These are phyloP conservation scores for Dictyostelium firmibasis DNA, from an alignment of 78 protist species.

Conservation along the genomic window DNA sequence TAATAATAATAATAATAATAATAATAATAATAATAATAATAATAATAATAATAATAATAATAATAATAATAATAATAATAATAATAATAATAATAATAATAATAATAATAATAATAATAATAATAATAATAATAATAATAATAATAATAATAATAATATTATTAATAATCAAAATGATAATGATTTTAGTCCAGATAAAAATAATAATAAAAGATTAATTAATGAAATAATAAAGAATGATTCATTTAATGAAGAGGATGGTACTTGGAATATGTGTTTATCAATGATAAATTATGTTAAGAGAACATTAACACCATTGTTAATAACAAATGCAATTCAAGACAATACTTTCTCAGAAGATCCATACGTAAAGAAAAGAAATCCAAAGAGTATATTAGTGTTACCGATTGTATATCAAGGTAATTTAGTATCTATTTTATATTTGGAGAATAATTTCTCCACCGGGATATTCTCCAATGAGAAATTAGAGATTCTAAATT, in stretches of 20 bases:
- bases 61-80: background rate
- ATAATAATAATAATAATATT: no score
- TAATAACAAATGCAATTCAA: constrained; percentile 41
- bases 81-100: background rate
- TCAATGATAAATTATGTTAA: constrained; percentile 49
- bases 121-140: background rate
- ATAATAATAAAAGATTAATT: background rate
- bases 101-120: background rate
- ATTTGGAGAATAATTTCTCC: constrained; percentile 39
- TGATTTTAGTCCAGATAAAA: background rate
- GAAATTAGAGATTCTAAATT: constrained; percentile 22
- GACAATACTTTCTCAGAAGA: constrained; percentile 43
- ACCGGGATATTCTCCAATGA: constrained; percentile 30
- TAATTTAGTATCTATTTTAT: constrained; percentile 46
- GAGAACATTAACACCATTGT: constrained; percentile 28
- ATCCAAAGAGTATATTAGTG: constrained; percentile 28
- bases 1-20: background rate
- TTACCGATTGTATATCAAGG: constrained; percentile 63
- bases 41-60: background rate
- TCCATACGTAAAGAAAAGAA: background rate
- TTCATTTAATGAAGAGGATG: constrained; percentile 32
- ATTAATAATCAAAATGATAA: background rate
- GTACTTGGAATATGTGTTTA: constrained; percentile 37
- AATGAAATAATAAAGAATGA: background rate
- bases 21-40: background rate